Evolutionary conservation across 1,284 basidiomycete species (phyloP).

Genomic region (Cryptococcus floricola): DNA sequence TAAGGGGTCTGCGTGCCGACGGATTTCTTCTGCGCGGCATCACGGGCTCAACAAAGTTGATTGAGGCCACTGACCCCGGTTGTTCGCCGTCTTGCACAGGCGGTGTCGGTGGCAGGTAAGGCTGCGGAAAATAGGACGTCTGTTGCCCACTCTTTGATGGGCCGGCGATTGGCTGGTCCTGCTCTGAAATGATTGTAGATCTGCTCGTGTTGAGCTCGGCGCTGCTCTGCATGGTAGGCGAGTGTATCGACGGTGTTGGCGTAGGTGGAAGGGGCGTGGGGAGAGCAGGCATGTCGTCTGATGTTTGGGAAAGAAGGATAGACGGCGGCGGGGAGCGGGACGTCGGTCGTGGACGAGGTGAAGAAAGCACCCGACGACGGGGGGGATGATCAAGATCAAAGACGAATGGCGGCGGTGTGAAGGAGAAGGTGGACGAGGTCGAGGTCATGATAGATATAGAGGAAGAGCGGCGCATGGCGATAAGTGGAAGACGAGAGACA

Average conservation of each 20-base stretch:
- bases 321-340: conserved; percentile 9
- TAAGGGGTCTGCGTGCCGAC: conserved; percentile 31
- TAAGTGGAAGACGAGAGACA: background rate
- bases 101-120: conserved; percentile 30
- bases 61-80: background rate
- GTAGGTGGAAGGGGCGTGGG: conserved; percentile 26
- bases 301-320: background rate
- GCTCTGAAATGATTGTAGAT: conserved; percentile 3
- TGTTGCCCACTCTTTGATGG: conserved; percentile 14
- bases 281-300: conserved; percentile 20
- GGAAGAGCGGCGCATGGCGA: background rate
- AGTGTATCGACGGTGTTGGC: conserved; percentile 27
- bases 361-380: conserved; percentile 4
- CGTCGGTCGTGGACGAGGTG: conserved; percentile 8
- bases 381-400: background rate
- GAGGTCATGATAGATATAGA: background rate
- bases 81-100: conserved; percentile 16
- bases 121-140: background rate
- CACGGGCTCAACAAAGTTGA: conserved; percentile 28
- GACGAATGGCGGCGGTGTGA: background rate
- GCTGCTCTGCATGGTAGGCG: conserved; percentile 13
- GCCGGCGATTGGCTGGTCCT: conserved; percentile 15
- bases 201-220: conserved; percentile 1
- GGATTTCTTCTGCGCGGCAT: conserved; percentile 15
- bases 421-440: background rate